phyloP scores from a whole-genome alignment of 129 eudicot species.

The Lactuca sativa region DNA sequence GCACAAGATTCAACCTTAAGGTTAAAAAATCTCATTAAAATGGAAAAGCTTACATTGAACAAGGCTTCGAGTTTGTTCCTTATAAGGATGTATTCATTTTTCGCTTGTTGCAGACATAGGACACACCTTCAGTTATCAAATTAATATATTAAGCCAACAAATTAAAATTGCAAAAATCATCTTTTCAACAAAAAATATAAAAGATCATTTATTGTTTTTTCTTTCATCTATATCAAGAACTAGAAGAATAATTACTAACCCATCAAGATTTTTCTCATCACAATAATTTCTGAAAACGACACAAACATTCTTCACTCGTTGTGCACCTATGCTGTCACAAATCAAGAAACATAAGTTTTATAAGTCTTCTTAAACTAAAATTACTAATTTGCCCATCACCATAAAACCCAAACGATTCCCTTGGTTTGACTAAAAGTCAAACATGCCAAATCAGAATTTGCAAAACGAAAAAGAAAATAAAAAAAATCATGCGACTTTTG shows the following conservation, averaged over 20 bases:
- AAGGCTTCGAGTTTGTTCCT: conserved; percentile 67
- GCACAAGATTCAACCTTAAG: not conserved
- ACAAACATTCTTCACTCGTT: conserved; percentile 58
- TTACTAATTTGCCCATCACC: not conserved
- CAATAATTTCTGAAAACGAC: conserved; percentile 58
- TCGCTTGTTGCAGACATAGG: conserved; percentile 55
- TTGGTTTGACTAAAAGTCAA: no score
- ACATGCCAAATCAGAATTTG: no score
- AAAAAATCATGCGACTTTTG: not conserved
- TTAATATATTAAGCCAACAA: not conserved
- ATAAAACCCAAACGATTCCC: no score
- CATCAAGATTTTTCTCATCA: conserved; percentile 67
- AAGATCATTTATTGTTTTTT: not conserved
- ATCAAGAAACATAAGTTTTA: conserved; percentile 22
- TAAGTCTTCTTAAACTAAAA: not conserved
- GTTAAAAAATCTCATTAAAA: conserved; percentile 5
- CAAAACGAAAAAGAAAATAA: no score
- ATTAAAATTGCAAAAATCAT: not conserved
- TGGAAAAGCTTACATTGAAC: conserved; percentile 46
- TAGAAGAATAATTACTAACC: conserved; percentile 45
- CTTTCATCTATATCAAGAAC: not conserved
- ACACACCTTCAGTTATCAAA: conserved; percentile 51
- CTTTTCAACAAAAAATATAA: not conserved
- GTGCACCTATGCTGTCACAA: conserved; percentile 73
- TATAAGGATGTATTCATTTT: conserved; percentile 53